These are phyloP conservation scores for Torulaspora delbrueckii DNA, from an alignment of 805 yeast genomes.

Conservation along the genomic window DNA sequence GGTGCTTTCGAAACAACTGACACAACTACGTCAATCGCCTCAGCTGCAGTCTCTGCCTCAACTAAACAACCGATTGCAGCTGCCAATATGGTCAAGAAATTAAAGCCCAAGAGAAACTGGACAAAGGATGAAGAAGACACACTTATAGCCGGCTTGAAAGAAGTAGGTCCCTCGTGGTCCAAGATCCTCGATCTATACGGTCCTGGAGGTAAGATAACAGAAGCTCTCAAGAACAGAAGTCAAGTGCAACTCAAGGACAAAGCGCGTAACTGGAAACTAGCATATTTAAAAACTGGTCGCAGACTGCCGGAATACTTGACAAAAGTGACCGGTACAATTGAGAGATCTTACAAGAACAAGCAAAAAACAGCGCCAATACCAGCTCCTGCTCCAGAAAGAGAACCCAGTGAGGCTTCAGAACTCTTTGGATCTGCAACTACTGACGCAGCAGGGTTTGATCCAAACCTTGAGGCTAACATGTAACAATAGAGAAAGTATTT, in stretches of 20 bases:
- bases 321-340: constrained; percentile 84
- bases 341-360: constrained; percentile 45
- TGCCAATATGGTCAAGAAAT: constrained; percentile 19
- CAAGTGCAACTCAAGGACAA: constrained; percentile 94
- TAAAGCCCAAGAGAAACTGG: constrained; percentile 49
- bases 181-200: constrained; percentile 87
- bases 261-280: constrained; percentile 93
- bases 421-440: constrained; percentile 16
- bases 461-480: constrained; percentile 21
- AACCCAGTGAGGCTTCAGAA: constrained; percentile 10
- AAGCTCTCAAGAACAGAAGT: constrained; percentile 77
- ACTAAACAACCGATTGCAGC: constrained; percentile 3
- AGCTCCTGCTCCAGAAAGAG: constrained; percentile 7
- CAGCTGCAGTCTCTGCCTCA: constrained; percentile 18
- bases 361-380: constrained; percentile 20
- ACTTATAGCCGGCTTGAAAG: constrained; percentile 68
- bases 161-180: constrained; percentile 90
- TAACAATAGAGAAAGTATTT: constrained; percentile 2
- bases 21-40: constrained; percentile 16
- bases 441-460: constrained; percentile 24
- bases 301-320: constrained; percentile 75
- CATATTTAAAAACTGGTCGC: constrained; percentile 66
- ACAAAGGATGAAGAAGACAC: constrained; percentile 84
- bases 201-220: constrained; percentile 84
- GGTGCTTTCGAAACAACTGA: constrained; percentile 8